These are phyloP conservation scores for Polyplosphaeria fusca DNA, from an alignment of 495 filamentous ascomycete species.

Conservation along the genomic window DNA sequence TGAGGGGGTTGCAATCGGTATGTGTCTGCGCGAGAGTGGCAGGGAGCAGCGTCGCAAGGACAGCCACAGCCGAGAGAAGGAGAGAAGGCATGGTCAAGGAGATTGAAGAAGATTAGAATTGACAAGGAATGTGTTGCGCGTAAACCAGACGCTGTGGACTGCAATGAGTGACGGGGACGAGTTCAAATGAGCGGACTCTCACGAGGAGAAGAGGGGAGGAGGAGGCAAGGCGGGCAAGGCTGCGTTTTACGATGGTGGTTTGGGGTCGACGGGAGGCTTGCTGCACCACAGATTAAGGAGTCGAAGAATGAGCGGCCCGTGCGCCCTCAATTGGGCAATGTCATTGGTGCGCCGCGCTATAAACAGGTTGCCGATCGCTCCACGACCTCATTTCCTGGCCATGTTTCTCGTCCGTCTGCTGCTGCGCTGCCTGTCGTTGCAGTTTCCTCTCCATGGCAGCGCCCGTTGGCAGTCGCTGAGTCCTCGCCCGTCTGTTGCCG, in stretches of 20 bases:
- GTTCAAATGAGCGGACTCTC: constrained; percentile 28
- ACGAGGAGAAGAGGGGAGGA: constrained; percentile 11
- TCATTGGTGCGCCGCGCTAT: constrained; percentile 3
- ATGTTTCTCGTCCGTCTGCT: background rate
- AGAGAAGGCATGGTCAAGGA: constrained; percentile 17
- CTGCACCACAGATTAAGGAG: constrained; percentile 27
- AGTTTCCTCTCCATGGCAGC: background rate
- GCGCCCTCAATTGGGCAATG: background rate
- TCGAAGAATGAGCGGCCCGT: constrained; percentile 3
- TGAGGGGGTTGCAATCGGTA: constrained; percentile 36
- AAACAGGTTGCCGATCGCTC: constrained; percentile 4
- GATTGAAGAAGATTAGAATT: constrained; percentile 6
- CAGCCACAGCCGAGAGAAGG: constrained; percentile 11
- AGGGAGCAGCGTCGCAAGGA: constrained; percentile 23
- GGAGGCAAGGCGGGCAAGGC: constrained; percentile 1
- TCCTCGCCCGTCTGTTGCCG: background rate
- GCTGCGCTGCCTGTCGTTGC: background rate
- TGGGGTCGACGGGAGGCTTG: background rate
- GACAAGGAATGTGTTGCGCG: constrained; percentile 29
- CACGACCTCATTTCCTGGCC: background rate
- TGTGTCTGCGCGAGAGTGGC: constrained; percentile 32
- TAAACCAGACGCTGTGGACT: constrained; percentile 22
- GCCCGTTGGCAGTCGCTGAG: background rate
- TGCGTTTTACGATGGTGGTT: constrained; percentile 19
- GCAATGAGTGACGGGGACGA: constrained; percentile 21